Conservation (phyloP, 148 eudicot genomes). For the Rhododendron vialii region DNA sequence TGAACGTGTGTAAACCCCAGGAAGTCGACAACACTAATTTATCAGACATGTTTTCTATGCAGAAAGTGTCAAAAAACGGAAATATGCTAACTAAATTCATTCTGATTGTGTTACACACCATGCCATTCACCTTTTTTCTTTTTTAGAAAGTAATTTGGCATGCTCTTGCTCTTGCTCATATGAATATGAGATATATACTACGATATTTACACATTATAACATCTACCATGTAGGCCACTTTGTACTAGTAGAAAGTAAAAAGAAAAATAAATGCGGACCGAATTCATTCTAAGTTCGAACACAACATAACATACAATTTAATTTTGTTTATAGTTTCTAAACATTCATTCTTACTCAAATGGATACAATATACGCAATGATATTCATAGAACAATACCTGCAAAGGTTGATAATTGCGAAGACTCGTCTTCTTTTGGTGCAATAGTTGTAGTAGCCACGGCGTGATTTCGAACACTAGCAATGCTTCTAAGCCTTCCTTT, state of each 20-base stretch:
- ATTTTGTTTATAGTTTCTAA: no score
- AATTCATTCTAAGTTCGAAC: not conserved
- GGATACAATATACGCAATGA: not conserved
- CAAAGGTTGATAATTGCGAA: not conserved
- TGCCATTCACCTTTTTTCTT: not conserved
- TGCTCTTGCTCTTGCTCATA: not conserved
- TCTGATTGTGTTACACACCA: not conserved
- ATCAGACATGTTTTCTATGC: not conserved
- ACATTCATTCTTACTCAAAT: not conserved
- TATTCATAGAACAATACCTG: not conserved
- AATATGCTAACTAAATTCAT: not conserved
- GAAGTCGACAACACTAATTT: not conserved
- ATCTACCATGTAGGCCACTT: not conserved
- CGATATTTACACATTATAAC: no score
- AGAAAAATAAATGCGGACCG: not conserved
- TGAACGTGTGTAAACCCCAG: not conserved
- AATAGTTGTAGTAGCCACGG: not conserved
- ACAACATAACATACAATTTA: not conserved
- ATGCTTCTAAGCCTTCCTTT: slow-evolving; percentile 72
- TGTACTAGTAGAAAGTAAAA: not conserved
- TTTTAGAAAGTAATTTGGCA: not conserved
- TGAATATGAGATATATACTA: not conserved
- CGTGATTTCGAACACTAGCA: slow-evolving; percentile 20
- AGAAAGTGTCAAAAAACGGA: not conserved
- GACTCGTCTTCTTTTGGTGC: not conserved